Evolutionary conservation across 257 asterid species (phyloP).

Genomic region (Ocimum tenuiflorum): DNA sequence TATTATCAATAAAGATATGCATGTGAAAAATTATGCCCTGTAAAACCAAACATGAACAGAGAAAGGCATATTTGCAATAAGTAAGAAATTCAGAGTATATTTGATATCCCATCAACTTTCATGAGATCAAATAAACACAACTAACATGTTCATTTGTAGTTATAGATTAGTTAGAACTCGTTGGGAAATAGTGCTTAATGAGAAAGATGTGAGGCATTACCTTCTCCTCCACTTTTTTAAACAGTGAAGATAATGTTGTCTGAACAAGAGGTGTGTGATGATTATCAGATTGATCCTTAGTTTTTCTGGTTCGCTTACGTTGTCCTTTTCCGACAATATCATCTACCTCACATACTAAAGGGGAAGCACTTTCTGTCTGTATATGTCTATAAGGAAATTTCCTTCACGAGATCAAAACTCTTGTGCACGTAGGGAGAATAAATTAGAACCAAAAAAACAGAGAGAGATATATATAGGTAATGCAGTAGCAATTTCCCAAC

Average conservation of each 20-base stretch:
- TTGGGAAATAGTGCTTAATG: not conserved
- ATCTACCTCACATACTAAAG: slow-evolving; percentile 31
- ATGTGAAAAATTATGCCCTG: not conserved
- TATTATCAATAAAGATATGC: not conserved
- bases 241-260: slow-evolving; percentile 62
- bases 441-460: not conserved
- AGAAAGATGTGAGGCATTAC: slow-evolving; percentile 29
- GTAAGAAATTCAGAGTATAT: not conserved
- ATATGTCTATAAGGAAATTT: slow-evolving; percentile 36
- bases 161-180: slow-evolving; percentile 1
- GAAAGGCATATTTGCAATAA: not conserved
- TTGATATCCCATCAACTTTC: slow-evolving; percentile 9
- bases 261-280: slow-evolving; percentile 55
- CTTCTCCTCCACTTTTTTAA: slow-evolving; percentile 75
- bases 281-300: slow-evolving; percentile 33
- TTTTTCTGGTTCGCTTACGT: slow-evolving; percentile 29
- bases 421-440: slow-evolving; percentile 9
- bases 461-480: not conserved
- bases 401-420: slow-evolving; percentile 19
- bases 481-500: slow-evolving; percentile 6
- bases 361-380: slow-evolving; percentile 34
- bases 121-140: not conserved
- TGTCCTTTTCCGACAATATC: slow-evolving; percentile 30
- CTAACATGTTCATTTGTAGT: slow-evolving; percentile 1
- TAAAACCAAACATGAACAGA: slow-evolving; percentile 3